A percentile compares a stretch with the other conserved stretches of the same genome.
These are phyloP conservation scores for Ophiostoma perfectum DNA, from an alignment of 2,329 filamentous ascomycete species.

Conservation along the genomic window DNA sequence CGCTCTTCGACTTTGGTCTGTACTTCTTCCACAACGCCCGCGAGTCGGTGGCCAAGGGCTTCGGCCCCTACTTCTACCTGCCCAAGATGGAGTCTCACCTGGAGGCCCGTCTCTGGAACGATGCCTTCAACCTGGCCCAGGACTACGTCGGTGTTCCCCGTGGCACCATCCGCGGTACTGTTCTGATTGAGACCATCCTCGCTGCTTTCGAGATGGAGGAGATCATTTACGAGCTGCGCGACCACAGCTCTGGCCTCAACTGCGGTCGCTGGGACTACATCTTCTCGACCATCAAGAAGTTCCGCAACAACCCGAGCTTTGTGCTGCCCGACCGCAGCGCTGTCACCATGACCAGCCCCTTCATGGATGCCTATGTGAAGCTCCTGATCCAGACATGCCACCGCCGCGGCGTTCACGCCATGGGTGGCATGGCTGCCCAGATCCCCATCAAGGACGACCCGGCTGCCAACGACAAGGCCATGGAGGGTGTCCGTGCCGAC, in stretches of 20 bases:
- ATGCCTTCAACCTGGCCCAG: conserved; percentile 92
- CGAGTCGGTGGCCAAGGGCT: conserved; percentile 76
- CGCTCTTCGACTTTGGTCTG: conserved; percentile 93
- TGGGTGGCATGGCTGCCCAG: conserved; percentile 98
- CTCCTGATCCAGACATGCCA: conserved; percentile 98
- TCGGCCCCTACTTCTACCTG: conserved; percentile 95
- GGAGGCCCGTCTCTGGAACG: conserved; percentile 96
- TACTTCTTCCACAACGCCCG: conserved; percentile 99
- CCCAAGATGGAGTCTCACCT: conserved; percentile 98
- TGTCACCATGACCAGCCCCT: conserved; percentile 96
- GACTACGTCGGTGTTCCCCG: conserved; percentile 85
- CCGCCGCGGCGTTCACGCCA: conserved; percentile 92
- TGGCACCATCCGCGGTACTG: conserved; percentile 89
- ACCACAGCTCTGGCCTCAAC: conserved; percentile 94
- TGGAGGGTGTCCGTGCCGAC: conserved; percentile 87
- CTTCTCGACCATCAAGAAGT: conserved; percentile 99
- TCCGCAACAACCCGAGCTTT: conserved; percentile 90
- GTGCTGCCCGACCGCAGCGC: conserved; percentile 84
- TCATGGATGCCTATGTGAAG: conserved; percentile 97
- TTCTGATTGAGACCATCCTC: conserved; percentile 95
- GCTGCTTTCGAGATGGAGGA: conserved; percentile 99
- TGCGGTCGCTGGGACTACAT: conserved; percentile 99
- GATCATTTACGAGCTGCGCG: conserved; percentile 98
- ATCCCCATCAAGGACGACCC: conserved; percentile 97
- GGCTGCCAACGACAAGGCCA: conserved; percentile 84